phyloP scores from a whole-genome alignment of 495 filamentous ascomycete species.

The Penicillium cataractarum region DNA sequence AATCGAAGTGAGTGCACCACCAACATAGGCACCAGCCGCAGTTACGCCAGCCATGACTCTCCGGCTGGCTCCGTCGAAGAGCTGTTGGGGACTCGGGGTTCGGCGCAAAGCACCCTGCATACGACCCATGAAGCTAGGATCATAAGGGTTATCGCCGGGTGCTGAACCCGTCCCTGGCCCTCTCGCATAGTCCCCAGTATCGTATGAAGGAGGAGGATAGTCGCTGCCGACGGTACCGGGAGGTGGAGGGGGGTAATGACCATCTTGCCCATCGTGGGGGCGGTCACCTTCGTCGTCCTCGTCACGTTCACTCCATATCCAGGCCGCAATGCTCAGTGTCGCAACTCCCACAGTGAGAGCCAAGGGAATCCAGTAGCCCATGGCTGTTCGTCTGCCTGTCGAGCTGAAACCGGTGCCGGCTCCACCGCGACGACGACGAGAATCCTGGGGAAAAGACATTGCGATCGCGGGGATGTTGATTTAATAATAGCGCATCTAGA shows the following conservation, averaged over 20 bases:
- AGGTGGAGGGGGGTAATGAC: slow-evolving; percentile 38
- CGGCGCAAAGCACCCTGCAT: slow-evolving; percentile 83
- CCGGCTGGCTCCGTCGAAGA: slow-evolving; percentile 77
- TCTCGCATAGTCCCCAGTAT: slow-evolving; percentile 36
- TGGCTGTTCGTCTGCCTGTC: slow-evolving; percentile 63
- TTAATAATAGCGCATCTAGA: slow-evolving; percentile 37
- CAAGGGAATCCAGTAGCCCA: slow-evolving; percentile 85
- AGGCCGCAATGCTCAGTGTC: slow-evolving; percentile 80
- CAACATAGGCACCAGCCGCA: slow-evolving; percentile 79
- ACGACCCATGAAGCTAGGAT: slow-evolving; percentile 71
- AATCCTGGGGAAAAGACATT: slow-evolving; percentile 79
- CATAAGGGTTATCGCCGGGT: slow-evolving; percentile 44
- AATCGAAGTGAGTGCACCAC: slow-evolving; percentile 79
- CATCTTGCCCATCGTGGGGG: slow-evolving; percentile 36
- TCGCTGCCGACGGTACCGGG: slow-evolving; percentile 31
- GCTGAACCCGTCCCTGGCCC: slow-evolving; percentile 32
- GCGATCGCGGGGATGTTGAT: slow-evolving; percentile 31
- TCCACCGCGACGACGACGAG: slow-evolving; percentile 58
- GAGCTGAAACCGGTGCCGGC: slow-evolving; percentile 58
- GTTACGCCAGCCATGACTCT: slow-evolving; percentile 77
- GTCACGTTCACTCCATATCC: slow-evolving; percentile 90
- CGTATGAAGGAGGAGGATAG: slow-evolving; percentile 34
- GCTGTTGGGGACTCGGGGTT: slow-evolving; percentile 87
- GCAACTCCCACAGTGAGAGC: slow-evolving; percentile 83
- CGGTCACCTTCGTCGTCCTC: slow-evolving; percentile 67